A percentile compares a stretch with the other conserved stretches of the same genome.
These are phyloP conservation scores for Aspergillus bertholletiae DNA, from an alignment of 495 filamentous ascomycete genomes.

Conservation along the genomic window DNA sequence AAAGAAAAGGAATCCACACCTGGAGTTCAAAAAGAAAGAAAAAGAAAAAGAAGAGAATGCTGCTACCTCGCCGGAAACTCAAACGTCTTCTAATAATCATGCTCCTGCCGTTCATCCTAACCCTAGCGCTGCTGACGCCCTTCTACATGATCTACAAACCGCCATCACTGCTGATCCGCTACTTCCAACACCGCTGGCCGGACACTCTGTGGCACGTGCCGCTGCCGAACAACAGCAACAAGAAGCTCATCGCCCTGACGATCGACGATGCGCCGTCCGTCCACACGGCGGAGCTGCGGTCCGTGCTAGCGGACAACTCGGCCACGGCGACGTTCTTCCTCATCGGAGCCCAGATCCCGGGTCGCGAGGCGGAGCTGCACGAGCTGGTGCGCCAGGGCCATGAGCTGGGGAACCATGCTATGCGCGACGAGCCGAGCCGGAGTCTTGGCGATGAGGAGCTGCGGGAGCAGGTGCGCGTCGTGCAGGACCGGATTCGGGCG, in stretches of 20 bases:
- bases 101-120: slow-evolving; percentile 39
- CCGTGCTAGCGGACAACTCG: slow-evolving; percentile 51
- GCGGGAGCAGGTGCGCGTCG: slow-evolving; percentile 33
- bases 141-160: slow-evolving; percentile 74
- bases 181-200: slow-evolving; percentile 66
- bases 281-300: slow-evolving; percentile 68
- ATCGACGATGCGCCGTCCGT: slow-evolving; percentile 80
- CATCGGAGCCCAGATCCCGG: slow-evolving; percentile 69
- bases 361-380: slow-evolving; percentile 53
- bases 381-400: slow-evolving; percentile 61
- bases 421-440: slow-evolving; percentile 73
- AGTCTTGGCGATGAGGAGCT: slow-evolving; percentile 33
- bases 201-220: slow-evolving; percentile 70
- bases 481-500: slow-evolving; percentile 46
- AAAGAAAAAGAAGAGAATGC: slow-evolving; percentile 23
- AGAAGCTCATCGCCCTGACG: slow-evolving; percentile 66
- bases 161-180: slow-evolving; percentile 59
- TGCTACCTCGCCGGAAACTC: slow-evolving; percentile 39
- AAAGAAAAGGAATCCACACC: background rate
- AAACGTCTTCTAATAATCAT: slow-evolving; percentile 48
- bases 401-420: slow-evolving; percentile 81
- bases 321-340: slow-evolving; percentile 75
- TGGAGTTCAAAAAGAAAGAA: background rate
- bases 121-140: slow-evolving; percentile 50
- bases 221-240: slow-evolving; percentile 32